phyloP scores from a whole-genome alignment of 2,329 filamentous ascomycete genomes.

The Aspergillus pseudonomiae region DNA sequence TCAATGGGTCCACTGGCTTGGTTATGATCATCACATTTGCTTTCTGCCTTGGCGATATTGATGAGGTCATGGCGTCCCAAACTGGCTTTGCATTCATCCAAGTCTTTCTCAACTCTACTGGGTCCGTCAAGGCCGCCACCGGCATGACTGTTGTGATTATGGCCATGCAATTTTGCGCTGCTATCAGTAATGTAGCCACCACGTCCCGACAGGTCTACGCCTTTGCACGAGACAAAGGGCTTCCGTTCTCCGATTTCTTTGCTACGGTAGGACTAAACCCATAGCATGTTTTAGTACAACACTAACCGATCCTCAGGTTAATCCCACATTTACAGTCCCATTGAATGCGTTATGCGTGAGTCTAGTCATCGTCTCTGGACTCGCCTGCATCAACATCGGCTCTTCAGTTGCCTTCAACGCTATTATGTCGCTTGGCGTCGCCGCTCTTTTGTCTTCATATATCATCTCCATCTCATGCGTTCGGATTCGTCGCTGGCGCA shows the following conservation, averaged over 20 bases:
- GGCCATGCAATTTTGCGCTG: constrained; percentile 42
- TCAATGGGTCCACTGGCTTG: constrained; percentile 54
- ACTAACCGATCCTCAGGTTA: constrained; percentile 34
- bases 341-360: constrained; percentile 34
- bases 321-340: constrained; percentile 46
- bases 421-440: not conserved
- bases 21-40: constrained; percentile 48
- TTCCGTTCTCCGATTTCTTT: constrained; percentile 34
- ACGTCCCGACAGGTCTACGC: constrained; percentile 46
- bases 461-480: constrained; percentile 40
- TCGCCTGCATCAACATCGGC: constrained; percentile 55
- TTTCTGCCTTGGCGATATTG: constrained; percentile 48
- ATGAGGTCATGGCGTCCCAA: constrained; percentile 41
- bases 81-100: constrained; percentile 54
- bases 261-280: not conserved
- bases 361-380: constrained; percentile 35
- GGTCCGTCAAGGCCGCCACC: constrained; percentile 40
- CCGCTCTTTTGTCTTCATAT: constrained; percentile 44
- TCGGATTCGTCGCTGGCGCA: not conserved
- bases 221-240: constrained; percentile 47
- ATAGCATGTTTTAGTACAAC: too few species aligned
- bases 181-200: constrained; percentile 36
- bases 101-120: constrained; percentile 31
- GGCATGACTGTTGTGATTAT: constrained; percentile 49
- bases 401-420: constrained; percentile 29